These are phyloP conservation scores for Xylaria sp. DNA, from an alignment of 2,329 filamentous ascomycete genomes.

Conservation along the genomic window DNA sequence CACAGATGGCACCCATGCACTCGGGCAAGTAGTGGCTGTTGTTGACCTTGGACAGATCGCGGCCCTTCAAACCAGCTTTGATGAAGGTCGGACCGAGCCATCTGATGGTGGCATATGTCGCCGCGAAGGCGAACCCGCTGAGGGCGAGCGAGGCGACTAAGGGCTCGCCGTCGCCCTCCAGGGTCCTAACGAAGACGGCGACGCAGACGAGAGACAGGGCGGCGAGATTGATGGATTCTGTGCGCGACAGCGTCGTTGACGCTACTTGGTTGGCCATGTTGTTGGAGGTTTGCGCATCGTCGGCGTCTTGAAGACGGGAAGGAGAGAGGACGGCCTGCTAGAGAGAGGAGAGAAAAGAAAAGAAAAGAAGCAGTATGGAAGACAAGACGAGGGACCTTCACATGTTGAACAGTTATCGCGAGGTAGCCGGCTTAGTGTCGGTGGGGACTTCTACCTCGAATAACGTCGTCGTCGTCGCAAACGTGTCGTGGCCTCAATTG, in stretches of 20 bases:
- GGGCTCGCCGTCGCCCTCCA: constrained; percentile 83
- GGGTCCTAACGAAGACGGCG: constrained; percentile 80
- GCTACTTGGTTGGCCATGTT: constrained; percentile 44
- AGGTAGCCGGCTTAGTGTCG: constrained; percentile 8
- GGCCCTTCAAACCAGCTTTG: constrained; percentile 86
- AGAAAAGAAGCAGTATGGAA: not conserved
- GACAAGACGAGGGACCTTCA: constrained; percentile 18
- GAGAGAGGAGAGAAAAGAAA: not conserved
- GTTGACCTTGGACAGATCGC: constrained; percentile 81
- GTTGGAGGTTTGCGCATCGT: constrained; percentile 33
- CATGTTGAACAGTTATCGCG: constrained; percentile 26
- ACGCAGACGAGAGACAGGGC: constrained; percentile 75
- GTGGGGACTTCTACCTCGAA: constrained; percentile 19
- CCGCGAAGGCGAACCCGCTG: constrained; percentile 83
- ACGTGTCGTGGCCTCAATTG: constrained; percentile 39
- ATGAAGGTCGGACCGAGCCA: constrained; percentile 95
- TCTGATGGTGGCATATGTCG: constrained; percentile 85
- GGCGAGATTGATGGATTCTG: constrained; percentile 66
- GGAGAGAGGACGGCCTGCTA: not conserved
- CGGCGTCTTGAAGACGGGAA: not conserved
- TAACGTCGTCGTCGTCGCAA: constrained; percentile 16
- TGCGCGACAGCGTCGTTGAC: constrained; percentile 58
- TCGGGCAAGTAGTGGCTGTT: constrained; percentile 73
- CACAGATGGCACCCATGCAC: constrained; percentile 94
- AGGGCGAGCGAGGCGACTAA: constrained; percentile 89